phyloP scores from a whole-genome alignment of 208 protist genomes.

The Trypanosomatidae sp. region DNA sequence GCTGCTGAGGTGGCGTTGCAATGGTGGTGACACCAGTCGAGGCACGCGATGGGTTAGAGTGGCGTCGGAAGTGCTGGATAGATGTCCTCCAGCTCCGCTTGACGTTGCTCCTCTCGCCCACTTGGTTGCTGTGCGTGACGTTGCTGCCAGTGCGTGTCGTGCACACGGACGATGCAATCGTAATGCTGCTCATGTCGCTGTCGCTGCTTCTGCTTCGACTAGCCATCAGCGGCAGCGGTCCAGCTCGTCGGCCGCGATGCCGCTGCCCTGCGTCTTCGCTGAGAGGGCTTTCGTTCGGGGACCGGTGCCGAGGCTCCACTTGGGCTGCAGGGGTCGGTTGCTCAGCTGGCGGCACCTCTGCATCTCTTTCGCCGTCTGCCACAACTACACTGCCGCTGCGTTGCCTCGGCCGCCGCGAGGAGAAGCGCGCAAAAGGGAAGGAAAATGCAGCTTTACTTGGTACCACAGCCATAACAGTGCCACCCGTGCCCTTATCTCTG shows the following conservation, averaged over 20 bases:
- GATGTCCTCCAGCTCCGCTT: background rate
- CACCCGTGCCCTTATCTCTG: background rate
- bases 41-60: background rate
- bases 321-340: background rate
- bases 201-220: background rate
- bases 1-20: conserved; percentile 2
- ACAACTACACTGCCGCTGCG: background rate
- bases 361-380: background rate
- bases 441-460: background rate
- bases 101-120: background rate
- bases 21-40: background rate
- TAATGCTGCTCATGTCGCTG: background rate
- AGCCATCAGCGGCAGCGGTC: background rate
- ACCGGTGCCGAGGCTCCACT: background rate
- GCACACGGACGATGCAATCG: background rate
- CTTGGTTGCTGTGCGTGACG: background rate
- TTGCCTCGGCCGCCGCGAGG: background rate
- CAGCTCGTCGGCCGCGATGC: background rate
- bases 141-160: conserved; percentile 9
- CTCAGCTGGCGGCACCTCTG: background rate
- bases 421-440: too few relatives aligned
- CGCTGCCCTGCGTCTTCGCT: background rate
- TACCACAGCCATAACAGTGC: background rate
- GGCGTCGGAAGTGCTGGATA: background rate
- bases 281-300: background rate